Evolutionary conservation across 352 stramenopile species (phyloP).

Genomic region (Globisporangium abappressorium): DNA sequence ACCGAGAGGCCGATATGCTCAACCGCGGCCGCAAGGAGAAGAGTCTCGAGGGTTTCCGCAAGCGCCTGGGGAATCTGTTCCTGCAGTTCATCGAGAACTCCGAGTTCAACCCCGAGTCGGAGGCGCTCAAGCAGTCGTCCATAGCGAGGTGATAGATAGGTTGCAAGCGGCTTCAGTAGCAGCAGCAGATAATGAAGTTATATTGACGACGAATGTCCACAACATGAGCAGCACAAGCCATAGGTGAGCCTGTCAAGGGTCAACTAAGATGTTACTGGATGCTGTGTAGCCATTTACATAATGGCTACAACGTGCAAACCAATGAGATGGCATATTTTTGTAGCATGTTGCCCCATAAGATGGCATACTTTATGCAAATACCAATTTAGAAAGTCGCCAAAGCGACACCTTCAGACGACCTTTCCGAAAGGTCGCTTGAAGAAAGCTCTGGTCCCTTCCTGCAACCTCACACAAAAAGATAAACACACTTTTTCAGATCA

Average conservation of each 20-base stretch:
- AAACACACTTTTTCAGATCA: background rate
- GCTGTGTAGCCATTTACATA: too few relatives aligned
- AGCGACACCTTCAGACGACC: background rate
- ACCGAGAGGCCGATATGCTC: slow-evolving; percentile 92
- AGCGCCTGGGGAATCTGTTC: slow-evolving; percentile 86
- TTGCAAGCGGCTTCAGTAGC: background rate
- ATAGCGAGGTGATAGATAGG: slow-evolving; percentile 3
- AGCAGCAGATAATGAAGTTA: background rate
- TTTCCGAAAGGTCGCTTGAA: slow-evolving; percentile 3
- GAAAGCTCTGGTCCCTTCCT: background rate
- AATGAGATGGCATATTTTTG: too few relatives aligned
- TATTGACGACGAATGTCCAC: too few relatives aligned
- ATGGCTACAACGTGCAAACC: too few relatives aligned
- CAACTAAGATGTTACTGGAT: too few relatives aligned
- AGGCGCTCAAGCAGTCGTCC: slow-evolving; percentile 40
- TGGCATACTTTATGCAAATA: background rate
- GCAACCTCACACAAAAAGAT: slow-evolving; percentile 1
- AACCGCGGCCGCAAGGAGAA: slow-evolving; percentile 78
- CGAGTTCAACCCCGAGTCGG: slow-evolving; percentile 91
- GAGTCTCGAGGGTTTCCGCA: slow-evolving; percentile 82
- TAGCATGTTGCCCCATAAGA: too few relatives aligned
- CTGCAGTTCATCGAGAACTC: slow-evolving; percentile 92
- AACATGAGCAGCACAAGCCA: too few relatives aligned
- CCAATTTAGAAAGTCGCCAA: background rate
- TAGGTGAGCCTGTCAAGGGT: too few relatives aligned